These are phyloP conservation scores for Conticribra weissflogii DNA, from an alignment of 108 stramenopile species.

Conservation along the genomic window DNA sequence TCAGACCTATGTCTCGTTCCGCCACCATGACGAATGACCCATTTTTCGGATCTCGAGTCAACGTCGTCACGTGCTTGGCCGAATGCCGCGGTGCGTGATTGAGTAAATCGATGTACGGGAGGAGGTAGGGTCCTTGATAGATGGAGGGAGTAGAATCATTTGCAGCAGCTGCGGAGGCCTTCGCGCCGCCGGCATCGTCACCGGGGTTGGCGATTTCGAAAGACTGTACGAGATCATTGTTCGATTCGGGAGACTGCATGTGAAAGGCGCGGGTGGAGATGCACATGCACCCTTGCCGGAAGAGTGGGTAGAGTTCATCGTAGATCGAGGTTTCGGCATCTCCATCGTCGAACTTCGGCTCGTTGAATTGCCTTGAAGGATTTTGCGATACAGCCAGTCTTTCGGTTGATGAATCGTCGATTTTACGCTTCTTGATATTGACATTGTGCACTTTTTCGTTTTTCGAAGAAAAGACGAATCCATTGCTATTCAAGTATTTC, in stretches of 20 bases:
- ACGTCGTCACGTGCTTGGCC: constrained; percentile 61
- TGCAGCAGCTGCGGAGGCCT: too few relatives aligned
- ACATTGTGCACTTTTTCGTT: constrained; percentile 1
- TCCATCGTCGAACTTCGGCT: background rate
- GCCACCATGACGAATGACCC: constrained; percentile 71
- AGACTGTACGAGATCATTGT: background rate
- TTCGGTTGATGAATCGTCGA: too few relatives aligned
- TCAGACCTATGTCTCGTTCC: constrained; percentile 64
- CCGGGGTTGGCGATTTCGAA: background rate
- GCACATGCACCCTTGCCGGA: constrained; percentile 67
- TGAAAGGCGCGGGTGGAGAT: constrained; percentile 87
- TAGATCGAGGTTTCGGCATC: too few relatives aligned
- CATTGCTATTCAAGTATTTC: constrained; percentile 17
- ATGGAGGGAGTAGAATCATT: too few relatives aligned
- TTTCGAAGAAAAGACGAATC: constrained; percentile 20
- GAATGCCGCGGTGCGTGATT: constrained; percentile 61
- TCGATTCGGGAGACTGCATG: constrained; percentile 27
- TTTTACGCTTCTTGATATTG: constrained; percentile 32
- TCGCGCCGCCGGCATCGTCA: background rate
- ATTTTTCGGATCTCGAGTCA: constrained; percentile 49
- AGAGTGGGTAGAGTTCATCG: constrained; percentile 50
- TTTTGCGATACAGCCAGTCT: too few relatives aligned
- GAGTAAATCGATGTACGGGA: constrained; percentile 83
- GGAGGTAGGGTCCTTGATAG: constrained; percentile 73
- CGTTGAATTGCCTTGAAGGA: too few relatives aligned